phyloP scores from a whole-genome alignment of 805 yeast genomes.

The Crinitomyces ghanaensis region DNA sequence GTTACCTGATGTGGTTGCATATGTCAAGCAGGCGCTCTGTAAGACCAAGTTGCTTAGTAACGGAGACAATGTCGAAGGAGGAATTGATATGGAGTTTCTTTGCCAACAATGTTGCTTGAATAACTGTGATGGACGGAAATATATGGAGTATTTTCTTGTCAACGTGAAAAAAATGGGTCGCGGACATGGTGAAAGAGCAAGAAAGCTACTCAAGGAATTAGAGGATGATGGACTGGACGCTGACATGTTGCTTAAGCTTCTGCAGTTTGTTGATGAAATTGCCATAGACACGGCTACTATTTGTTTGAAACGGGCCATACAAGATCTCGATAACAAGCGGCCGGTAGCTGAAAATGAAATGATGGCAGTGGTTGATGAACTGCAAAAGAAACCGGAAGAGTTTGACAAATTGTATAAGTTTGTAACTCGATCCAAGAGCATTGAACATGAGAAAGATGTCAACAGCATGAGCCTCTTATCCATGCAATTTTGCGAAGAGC shows the following conservation, averaged over 20 bases:
- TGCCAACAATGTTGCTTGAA: conserved; percentile 11
- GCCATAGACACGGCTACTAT: conserved; percentile 6
- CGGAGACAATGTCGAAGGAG: too few relatives aligned
- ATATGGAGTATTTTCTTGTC: conserved; percentile 6
- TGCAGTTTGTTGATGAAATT: conserved; percentile 7
- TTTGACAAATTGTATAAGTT: conserved; percentile 7
- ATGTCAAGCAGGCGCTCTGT: conserved; percentile 5
- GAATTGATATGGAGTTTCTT: conserved; percentile 13
- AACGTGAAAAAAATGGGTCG: background rate
- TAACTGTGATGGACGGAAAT: conserved; percentile 6
- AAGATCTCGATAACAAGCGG: conserved; percentile 4
- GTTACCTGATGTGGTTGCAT: conserved; percentile 11
- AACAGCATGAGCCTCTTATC: background rate
- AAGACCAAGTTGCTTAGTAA: conserved; percentile 6
- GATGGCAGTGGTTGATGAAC: conserved; percentile 6
- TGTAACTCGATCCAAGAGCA: conserved; percentile 1
- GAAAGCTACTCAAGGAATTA: background rate
- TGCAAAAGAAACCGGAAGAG: conserved; percentile 2
- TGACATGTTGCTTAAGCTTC: conserved; percentile 1
- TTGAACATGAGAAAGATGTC: too few relatives aligned
- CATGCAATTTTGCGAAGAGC: too few relatives aligned
- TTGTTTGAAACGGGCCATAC: conserved; percentile 1
- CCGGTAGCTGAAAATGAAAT: too few relatives aligned
- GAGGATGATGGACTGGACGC: background rate
- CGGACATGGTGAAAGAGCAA: too few relatives aligned